Percentiles rank a stretch among this genome's conserved stretches.
phyloP scores from a whole-genome alignment of 2,329 filamentous ascomycete genomes.

The Blumeria hordei region DNA sequence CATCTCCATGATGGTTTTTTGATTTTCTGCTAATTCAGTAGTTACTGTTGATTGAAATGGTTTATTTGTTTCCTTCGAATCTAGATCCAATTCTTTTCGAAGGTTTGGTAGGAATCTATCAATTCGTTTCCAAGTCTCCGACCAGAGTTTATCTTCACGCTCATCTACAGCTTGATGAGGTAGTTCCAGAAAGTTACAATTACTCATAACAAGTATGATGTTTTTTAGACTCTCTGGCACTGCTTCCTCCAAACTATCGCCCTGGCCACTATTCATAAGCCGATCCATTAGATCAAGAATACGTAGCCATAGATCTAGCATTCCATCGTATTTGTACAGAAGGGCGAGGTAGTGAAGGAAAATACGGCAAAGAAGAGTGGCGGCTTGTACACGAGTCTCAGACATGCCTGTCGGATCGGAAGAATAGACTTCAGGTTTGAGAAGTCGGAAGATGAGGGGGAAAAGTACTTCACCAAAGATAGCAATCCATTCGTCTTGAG shows the following conservation, averaged over 20 bases:
- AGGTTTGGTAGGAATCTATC: conserved; percentile 40
- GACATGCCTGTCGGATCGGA: conserved; percentile 83
- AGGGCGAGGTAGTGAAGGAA: conserved; percentile 83
- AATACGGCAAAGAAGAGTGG: conserved; percentile 79
- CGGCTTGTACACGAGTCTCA: conserved; percentile 77
- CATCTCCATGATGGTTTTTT: no score
- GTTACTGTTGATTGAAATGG: background rate
- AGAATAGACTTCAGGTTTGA: conserved; percentile 88
- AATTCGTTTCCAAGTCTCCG: conserved; percentile 39
- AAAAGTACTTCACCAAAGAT: conserved; percentile 91
- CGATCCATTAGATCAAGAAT: conserved; percentile 90
- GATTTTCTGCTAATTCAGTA: no score
- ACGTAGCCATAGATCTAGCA: conserved; percentile 76
- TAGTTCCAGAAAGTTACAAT: conserved; percentile 58
- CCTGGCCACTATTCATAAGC: conserved; percentile 85
- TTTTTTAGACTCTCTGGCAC: conserved; percentile 93
- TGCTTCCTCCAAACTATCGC: conserved; percentile 77
- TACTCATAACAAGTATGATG: conserved; percentile 83
- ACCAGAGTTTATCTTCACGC: conserved; percentile 31
- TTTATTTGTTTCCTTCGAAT: conserved; percentile 13
- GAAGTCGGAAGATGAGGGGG: conserved; percentile 60
- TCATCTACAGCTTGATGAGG: conserved; percentile 28
- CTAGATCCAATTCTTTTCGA: conserved; percentile 29
- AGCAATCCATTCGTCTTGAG: conserved; percentile 78
- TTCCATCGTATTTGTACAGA: conserved; percentile 63